Evolutionary conservation across 805 yeast genomes (phyloP).

Genomic region (Pichia kluyveri): DNA sequence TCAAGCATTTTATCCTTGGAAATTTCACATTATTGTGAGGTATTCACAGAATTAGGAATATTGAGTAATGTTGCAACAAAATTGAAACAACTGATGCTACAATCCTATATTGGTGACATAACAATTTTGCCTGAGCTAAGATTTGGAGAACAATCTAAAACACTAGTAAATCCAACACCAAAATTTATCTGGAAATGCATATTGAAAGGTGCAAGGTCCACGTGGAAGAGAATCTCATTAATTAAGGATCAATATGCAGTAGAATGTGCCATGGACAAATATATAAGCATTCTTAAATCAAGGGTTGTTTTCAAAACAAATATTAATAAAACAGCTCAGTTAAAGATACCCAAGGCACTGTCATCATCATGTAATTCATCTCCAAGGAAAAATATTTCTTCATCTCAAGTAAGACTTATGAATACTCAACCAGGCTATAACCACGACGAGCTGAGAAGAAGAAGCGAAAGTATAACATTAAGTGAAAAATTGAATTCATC

Average conservation of each 20-base stretch:
- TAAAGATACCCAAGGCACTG: background rate
- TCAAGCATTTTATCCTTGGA: conserved; percentile 55
- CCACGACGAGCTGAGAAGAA: background rate
- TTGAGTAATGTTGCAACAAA: conserved; percentile 66
- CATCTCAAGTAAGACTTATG: background rate
- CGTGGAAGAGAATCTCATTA: conserved; percentile 87
- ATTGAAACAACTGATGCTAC: conserved; percentile 66
- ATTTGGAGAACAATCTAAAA: conserved; percentile 46
- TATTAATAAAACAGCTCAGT: background rate
- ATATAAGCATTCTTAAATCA: conserved; percentile 61
- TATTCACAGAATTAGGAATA: conserved; percentile 69
- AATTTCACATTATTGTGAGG: conserved; percentile 64
- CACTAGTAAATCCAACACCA: conserved; percentile 76
- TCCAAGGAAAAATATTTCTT: background rate
- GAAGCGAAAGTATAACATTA: conserved; percentile 2
- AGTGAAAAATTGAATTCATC: conserved; percentile 46
- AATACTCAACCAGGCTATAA: background rate
- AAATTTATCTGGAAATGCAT: conserved; percentile 63
- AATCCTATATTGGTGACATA: conserved; percentile 87
- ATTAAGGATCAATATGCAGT: conserved; percentile 85
- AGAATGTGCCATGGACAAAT: conserved; percentile 77
- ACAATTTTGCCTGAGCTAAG: conserved; percentile 79
- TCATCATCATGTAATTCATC: conserved; percentile 1
- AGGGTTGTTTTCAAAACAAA: conserved; percentile 35
- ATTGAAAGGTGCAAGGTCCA: conserved; percentile 78